Base-by-base conservation (phyloP, 2,329 filamentous ascomycete genomes). In the Aspergillus quadricinctus region DNA sequence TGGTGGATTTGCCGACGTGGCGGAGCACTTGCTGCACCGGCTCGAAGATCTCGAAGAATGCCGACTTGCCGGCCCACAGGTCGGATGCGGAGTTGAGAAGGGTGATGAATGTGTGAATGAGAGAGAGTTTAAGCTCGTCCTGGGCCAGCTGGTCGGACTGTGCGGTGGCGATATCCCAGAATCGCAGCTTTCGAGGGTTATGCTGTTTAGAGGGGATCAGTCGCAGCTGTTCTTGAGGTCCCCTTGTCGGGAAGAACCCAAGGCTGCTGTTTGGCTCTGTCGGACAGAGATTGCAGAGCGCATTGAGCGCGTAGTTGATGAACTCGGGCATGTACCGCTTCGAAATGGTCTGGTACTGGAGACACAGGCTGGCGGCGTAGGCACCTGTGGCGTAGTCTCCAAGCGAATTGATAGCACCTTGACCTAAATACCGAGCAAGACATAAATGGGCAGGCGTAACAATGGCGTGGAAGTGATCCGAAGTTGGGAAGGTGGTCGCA, bases 401-500 rank as follows among this genome's bases (percentile, higher is more conserved):
- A 3, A 90, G 73, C 7, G 77, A 79, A 46, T 83, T 79, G 0
- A 91, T 86, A 0, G 87, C 80, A 55, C 86, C 90, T 64, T 96
- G 86, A 1, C 88, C 90, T 27, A 99, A 81, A 74, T 89, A 97
- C 54, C 90, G 85, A 11, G 83, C 84, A 73, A 97, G 90, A n/a
- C 87, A 83, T 4, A 97, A 84, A 74, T 91, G 88, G 0, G 93
- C 89, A 1, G 94, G 94, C 1, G 94, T 99, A 43, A 91, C 88
- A 37, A 97, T 90, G 65, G 94, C 88, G 67, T 99, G 94, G 74
- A 97, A 99, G 75, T 97, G 92, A 74, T 99, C 94, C 0, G 92
- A 97, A 0, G 94, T 96, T 4, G 94, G 92, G 68, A 96, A 99
- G 53, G 95, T 89, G 2, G 86, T 86, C 43, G 88, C 86, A 57